These are phyloP conservation scores for Globisporangium nagaii DNA, from an alignment of 352 stramenopile species.

Conservation along the genomic window DNA sequence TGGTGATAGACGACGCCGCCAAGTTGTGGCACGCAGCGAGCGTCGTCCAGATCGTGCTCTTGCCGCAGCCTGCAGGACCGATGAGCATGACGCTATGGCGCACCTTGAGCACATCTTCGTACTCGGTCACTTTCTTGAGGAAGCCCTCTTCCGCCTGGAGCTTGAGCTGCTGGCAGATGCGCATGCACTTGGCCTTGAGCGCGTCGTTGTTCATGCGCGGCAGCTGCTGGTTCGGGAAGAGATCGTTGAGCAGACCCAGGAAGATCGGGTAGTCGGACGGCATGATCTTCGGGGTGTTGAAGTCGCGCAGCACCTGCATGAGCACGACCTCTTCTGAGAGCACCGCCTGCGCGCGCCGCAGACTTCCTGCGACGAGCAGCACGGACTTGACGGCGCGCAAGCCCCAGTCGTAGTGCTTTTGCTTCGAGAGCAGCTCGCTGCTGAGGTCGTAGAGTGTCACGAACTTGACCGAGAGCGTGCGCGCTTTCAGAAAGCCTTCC, in stretches of 20 bases:
- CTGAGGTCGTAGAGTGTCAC: conserved; percentile 89
- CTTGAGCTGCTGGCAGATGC: conserved; percentile 54
- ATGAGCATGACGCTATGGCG: conserved; percentile 96
- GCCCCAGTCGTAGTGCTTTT: conserved; percentile 94
- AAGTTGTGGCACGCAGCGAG: conserved; percentile 85
- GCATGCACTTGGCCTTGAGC: conserved; percentile 36
- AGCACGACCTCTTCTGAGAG: conserved; percentile 89
- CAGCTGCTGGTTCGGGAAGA: conserved; percentile 81
- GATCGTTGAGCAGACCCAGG: conserved; percentile 89
- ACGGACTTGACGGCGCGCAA: conserved; percentile 95
- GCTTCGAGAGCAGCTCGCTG: conserved; percentile 79
- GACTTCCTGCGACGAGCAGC: conserved; percentile 90
- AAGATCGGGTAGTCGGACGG: conserved; percentile 92
- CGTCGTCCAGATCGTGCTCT: conserved; percentile 95
- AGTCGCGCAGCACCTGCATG: conserved; percentile 94
- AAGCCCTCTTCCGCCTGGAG: conserved; percentile 94
- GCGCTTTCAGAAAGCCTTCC: conserved; percentile 87
- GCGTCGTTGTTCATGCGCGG: conserved; percentile 33
- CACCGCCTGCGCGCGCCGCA: conserved; percentile 84
- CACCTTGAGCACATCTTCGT: conserved; percentile 92
- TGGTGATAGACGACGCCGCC: not conserved
- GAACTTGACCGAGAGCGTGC: conserved; percentile 84
- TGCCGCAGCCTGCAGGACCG: conserved; percentile 91
- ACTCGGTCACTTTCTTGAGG: conserved; percentile 94
- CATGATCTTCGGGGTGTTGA: conserved; percentile 94